These are phyloP conservation scores for Aspergillus steynii DNA, from an alignment of 495 filamentous ascomycete genomes.

Conservation along the genomic window DNA sequence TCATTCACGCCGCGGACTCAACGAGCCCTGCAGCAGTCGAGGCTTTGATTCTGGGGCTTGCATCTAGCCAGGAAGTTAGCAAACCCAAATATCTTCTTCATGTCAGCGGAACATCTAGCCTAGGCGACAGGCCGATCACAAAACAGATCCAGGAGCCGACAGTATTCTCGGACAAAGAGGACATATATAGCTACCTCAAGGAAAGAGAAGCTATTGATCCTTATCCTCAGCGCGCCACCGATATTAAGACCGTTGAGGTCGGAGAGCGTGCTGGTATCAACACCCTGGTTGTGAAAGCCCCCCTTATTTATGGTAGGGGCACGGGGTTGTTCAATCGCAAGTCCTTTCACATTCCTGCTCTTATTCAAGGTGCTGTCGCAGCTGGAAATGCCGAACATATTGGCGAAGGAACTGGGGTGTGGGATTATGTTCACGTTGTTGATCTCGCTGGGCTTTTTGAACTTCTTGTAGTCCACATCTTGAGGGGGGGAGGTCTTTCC, in stretches of 20 bases:
- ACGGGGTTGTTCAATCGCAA: background rate
- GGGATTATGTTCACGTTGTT: background rate
- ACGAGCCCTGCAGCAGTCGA: background rate
- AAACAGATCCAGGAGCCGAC: background rate
- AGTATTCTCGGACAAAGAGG: background rate
- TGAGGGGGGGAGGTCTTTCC: background rate
- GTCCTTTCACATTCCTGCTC: background rate
- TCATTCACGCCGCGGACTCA: background rate
- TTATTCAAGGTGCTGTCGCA: background rate
- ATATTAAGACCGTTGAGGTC: background rate
- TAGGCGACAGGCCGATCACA: background rate
- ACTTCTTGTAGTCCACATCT: background rate
- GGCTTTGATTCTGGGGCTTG: background rate
- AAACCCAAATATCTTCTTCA: background rate
- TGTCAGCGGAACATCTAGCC: background rate
- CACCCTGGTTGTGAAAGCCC: background rate
- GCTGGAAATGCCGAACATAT: background rate
- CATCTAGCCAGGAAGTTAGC: background rate
- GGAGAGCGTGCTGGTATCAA: background rate
- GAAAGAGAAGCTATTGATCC: background rate
- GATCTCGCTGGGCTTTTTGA: background rate
- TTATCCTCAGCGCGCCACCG: background rate
- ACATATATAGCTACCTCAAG: background rate
- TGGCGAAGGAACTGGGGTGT: background rate
- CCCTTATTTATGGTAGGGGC: background rate